Percentiles rank a stretch among this genome's conserved stretches.
Evolutionary conservation across 345 rosid species (phyloP).

Genomic region (Nephelium lappaceum): DNA sequence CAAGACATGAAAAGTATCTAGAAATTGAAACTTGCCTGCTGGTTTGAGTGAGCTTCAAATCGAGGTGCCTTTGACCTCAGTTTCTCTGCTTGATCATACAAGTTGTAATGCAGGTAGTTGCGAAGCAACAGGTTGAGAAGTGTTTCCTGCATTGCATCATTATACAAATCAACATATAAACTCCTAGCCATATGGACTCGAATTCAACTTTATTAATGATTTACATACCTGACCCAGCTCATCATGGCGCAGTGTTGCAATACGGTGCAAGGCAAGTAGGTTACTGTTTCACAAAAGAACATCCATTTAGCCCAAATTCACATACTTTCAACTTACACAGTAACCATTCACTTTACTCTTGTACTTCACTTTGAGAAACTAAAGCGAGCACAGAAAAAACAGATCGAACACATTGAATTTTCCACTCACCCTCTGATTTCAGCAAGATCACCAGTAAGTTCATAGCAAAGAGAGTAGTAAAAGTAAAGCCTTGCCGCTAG

Average conservation of each 20-base stretch:
- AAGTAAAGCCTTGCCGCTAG: slow-evolving; percentile 56
- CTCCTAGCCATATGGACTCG: neutral
- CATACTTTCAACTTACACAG: neutral
- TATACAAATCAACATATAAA: neutral
- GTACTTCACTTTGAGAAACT: neutral
- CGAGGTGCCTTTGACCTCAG: slow-evolving; percentile 63
- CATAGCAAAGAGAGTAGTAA: slow-evolving; percentile 63
- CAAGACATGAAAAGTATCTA: neutral
- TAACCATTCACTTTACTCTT: neutral
- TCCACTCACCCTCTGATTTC: slow-evolving; percentile 55
- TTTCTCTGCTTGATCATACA: slow-evolving; percentile 68
- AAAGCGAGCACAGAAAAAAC: neutral
- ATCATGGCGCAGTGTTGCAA: slow-evolving; percentile 63
- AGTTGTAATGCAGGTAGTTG: slow-evolving; percentile 64
- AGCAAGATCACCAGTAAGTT: slow-evolving; percentile 59
- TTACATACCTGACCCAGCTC: slow-evolving; percentile 61
- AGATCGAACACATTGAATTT: neutral
- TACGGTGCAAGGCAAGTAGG: slow-evolving; percentile 59
- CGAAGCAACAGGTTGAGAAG: slow-evolving; percentile 62
- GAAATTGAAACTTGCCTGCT: slow-evolving; percentile 37
- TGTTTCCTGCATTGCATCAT: slow-evolving; percentile 45
- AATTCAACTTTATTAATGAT: neutral
- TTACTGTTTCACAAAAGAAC: slow-evolving; percentile 36
- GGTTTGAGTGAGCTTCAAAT: slow-evolving; percentile 63
- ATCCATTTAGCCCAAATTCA: slow-evolving; percentile 12